phyloP scores from a whole-genome alignment of 2,329 filamentous ascomycete species.

The Claviceps pazoutovae region DNA sequence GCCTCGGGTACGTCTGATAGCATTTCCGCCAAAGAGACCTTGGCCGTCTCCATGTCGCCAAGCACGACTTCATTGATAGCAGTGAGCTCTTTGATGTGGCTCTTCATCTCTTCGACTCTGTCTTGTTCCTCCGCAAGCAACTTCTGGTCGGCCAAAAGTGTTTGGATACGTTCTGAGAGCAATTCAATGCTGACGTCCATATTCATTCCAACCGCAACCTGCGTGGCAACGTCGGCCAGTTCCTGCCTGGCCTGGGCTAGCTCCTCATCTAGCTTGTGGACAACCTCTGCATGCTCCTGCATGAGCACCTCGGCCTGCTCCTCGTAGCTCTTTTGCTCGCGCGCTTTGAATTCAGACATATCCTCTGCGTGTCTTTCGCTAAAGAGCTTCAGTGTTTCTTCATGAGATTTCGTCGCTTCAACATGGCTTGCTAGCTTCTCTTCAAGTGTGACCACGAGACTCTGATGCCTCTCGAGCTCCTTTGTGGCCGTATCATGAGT shows the following conservation, averaged over 20 bases:
- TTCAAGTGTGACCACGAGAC: slow-evolving; percentile 39
- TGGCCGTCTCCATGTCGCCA: slow-evolving; percentile 48
- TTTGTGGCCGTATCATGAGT: slow-evolving; percentile 38
- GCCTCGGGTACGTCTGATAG: slow-evolving; percentile 33
- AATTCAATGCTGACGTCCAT: slow-evolving; percentile 54
- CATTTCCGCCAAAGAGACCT: slow-evolving; percentile 38
- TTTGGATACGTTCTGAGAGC: slow-evolving; percentile 46
- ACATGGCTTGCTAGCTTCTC: slow-evolving; percentile 47
- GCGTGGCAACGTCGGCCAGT: slow-evolving; percentile 48
- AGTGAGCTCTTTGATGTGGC: slow-evolving; percentile 40
- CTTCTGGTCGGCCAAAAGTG: slow-evolving; percentile 44
- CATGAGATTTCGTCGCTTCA: slow-evolving; percentile 38
- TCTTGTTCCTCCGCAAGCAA: slow-evolving; percentile 44
- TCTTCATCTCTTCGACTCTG: slow-evolving; percentile 42
- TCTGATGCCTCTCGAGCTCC: slow-evolving; percentile 31
- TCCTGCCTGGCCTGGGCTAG: slow-evolving; percentile 53
- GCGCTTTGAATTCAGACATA: slow-evolving; percentile 32
- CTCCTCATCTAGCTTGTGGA: slow-evolving; percentile 44
- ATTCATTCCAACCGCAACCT: slow-evolving; percentile 46
- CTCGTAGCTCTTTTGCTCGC: slow-evolving; percentile 42
- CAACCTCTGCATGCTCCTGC: slow-evolving; percentile 43
- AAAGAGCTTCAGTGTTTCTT: slow-evolving; percentile 36
- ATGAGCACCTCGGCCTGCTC: slow-evolving; percentile 44
- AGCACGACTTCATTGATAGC: slow-evolving; percentile 44
- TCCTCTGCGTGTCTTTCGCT: slow-evolving; percentile 36